A percentile compares a stretch with the other conserved stretches of the same genome.
phyloP scores from a whole-genome alignment of 306 rosid genomes.

The Malus domestica region ASM211411v1 NC_041794.1:4025501-4026000 shows the following conservation, averaged over 20 bases:
- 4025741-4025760: no score
- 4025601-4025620: neutral
- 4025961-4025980: neutral
- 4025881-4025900: neutral
- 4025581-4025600: constrained; percentile 19
- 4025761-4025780: no score
- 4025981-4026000: no score
- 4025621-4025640: constrained; percentile 38
- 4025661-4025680: neutral
- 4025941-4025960: neutral
- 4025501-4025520: neutral
- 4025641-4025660: constrained; percentile 35
- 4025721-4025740: no score
- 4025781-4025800: no score
- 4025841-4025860: no score
- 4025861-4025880: no score
- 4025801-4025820: no score
- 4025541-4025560: constrained; percentile 6
- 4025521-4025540: constrained; percentile 38
- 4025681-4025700: neutral
- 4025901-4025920: neutral
- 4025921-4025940: neutral
- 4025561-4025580: constrained; percentile 4
- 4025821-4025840: no score
- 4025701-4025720: neutral